These are phyloP conservation scores for Moricandia arvensis DNA, from an alignment of 345 rosid species.

Conservation along the genomic window DNA sequence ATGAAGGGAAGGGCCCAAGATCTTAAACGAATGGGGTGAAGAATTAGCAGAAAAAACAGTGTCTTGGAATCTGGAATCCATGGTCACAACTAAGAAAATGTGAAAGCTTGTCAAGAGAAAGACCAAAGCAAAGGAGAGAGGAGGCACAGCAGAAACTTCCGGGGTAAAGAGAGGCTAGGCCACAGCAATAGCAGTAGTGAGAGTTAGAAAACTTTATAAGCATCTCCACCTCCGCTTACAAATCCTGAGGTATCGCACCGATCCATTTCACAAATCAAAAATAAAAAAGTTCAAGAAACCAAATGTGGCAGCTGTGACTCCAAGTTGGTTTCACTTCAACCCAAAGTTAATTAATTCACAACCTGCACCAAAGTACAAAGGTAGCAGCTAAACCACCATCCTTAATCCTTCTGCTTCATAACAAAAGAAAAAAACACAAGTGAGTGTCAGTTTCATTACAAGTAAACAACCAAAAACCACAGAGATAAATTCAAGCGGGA, in stretches of 20 bases:
- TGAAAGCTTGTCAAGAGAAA: conserved; percentile 32
- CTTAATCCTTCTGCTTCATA: conserved; percentile 50
- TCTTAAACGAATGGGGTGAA: conserved; percentile 56
- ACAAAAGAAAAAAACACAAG: conserved; percentile 5
- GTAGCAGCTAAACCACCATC: conserved; percentile 28
- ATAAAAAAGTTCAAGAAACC: conserved; percentile 16
- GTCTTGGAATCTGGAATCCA: conserved; percentile 58
- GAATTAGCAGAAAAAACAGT: conserved; percentile 48
- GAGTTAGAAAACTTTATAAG: conserved; percentile 45
- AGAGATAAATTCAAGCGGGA: neutral
- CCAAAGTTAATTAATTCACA: conserved; percentile 17
- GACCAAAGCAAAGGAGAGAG: conserved; percentile 45
- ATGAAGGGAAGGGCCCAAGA: conserved; percentile 49
- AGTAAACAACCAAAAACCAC: neutral
- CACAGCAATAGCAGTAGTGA: conserved; percentile 54
- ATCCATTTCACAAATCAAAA: conserved; percentile 48
- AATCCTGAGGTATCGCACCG: conserved; percentile 92
- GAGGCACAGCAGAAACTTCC: conserved; percentile 54
- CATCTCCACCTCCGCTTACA: conserved; percentile 79
- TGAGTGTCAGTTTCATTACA: neutral
- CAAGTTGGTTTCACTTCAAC: neutral
- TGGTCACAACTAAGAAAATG: conserved; percentile 36
- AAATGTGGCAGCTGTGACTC: conserved; percentile 19
- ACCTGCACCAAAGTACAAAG: conserved; percentile 25
- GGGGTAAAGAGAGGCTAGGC: conserved; percentile 41